Evolutionary conservation across 257 asterid genomes (phyloP).

Genomic region (Avicennia marina): DNA sequence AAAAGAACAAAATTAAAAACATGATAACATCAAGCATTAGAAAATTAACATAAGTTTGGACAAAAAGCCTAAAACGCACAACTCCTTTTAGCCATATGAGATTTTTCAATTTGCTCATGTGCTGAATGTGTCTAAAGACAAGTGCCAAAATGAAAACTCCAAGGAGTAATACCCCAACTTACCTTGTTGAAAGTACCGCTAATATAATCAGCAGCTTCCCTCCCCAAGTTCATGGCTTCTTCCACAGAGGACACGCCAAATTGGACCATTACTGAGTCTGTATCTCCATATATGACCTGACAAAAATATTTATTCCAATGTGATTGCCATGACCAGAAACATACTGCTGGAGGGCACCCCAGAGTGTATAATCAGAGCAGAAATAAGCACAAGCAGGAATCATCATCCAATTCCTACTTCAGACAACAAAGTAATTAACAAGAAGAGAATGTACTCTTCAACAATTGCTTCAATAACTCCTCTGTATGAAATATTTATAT

Average conservation of each 20-base stretch:
- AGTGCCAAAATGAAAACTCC: not conserved
- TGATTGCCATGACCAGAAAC: no score
- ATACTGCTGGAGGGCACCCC: no score
- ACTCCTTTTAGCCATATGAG: conserved; percentile 10
- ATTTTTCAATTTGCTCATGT: no score
- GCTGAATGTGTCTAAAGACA: conserved; percentile 2
- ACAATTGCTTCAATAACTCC: not conserved
- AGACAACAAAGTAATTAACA: not conserved
- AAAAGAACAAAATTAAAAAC: not conserved
- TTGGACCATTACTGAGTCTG: conserved; percentile 99
- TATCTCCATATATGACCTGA: conserved; percentile 97
- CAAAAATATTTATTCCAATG: no score
- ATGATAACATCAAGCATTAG: no score
- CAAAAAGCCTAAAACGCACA: conserved; percentile 5
- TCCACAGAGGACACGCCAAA: conserved; percentile 90
- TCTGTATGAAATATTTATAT: not conserved
- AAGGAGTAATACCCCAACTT: conserved; percentile 3
- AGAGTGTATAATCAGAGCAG: not conserved
- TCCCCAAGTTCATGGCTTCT: conserved; percentile 90
- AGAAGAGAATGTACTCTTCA: no score
- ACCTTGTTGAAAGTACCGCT: conserved; percentile 88
- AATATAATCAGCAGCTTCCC: conserved; percentile 93
- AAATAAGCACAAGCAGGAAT: not conserved
- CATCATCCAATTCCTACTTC: conserved; percentile 1
- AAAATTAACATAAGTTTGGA: not conserved